Evolutionary conservation across 192 early-diverging fungal genomes (phyloP).

Genomic region (Martensiomyces pterosporus): DNA sequence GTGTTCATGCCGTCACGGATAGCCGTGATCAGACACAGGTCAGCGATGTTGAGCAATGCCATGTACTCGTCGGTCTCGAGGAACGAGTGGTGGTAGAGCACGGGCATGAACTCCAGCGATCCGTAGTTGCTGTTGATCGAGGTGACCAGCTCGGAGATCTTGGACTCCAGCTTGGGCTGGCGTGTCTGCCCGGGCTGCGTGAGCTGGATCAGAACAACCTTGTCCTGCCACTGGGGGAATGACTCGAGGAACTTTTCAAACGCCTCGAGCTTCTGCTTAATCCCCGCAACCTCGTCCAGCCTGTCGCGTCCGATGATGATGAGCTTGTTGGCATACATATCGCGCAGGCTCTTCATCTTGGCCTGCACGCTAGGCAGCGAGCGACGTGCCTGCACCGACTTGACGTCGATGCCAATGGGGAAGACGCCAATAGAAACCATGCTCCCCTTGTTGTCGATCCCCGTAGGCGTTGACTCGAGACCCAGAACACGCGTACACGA

Average conservation of each 20-base stretch:
- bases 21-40: slow-evolving; percentile 86
- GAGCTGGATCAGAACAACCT: slow-evolving; percentile 94
- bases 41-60: slow-evolving; percentile 87
- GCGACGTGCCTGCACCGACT: slow-evolving; percentile 62
- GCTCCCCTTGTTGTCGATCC: slow-evolving; percentile 77
- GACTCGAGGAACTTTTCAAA: slow-evolving; percentile 88
- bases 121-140: slow-evolving; percentile 95
- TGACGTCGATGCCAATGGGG: slow-evolving; percentile 95
- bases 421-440: slow-evolving; percentile 83
- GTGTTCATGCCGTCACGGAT: slow-evolving; percentile 99
- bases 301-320: slow-evolving; percentile 98
- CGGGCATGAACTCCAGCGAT: slow-evolving; percentile 90
- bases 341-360: slow-evolving; percentile 75
- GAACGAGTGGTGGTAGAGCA: slow-evolving; percentile 87
- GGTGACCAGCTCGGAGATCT: slow-evolving; percentile 86
- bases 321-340: slow-evolving; percentile 82
- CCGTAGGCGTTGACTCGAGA: slow-evolving; percentile 83
- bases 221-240: slow-evolving; percentile 89
- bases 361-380: slow-evolving; percentile 61
- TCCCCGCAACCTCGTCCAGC: slow-evolving; percentile 89
- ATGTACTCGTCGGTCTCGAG: slow-evolving; percentile 95
- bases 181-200: slow-evolving; percentile 79
- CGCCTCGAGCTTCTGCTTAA: slow-evolving; percentile 90
- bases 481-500: slow-evolving; percentile 93
- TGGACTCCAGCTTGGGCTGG: slow-evolving; percentile 66